Evolutionary conservation across 148 eudicot genomes (phyloP), one percentile per base, ranked within the genome.

Genomic region (Vaccinium vitisidaea): DNA sequence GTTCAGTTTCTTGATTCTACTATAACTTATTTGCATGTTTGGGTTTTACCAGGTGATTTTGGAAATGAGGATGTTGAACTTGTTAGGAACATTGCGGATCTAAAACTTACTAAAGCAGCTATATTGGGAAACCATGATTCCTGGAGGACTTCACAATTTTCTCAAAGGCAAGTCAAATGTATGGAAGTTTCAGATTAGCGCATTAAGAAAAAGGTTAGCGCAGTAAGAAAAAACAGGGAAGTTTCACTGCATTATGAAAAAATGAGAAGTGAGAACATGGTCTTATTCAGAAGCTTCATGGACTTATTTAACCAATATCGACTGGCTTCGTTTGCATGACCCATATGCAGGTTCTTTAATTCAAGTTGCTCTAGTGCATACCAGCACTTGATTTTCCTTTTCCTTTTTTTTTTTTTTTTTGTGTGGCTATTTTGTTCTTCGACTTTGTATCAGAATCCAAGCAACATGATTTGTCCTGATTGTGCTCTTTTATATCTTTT

Each of bases 71-170:
- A 93, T 88, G 95, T 91, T 81, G 94, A 93, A 83, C 93, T 96
- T 86, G 98, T 96, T 78, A 84, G 84, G 83, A 92, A 92, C 81
- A 91, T 96, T 46, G 94, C 94, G 2, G 84, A 91, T 61, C 92
- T 96, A 84, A 84, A 88, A 23, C 69, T 93, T 85, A 61, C 94
- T 71, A 96, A 94, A 91, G 99, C 97, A 58, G 93, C 87, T 85
- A 94, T 96, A 76, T 89, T 96, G 85, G 99, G 99, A 54, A 96
- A 96, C 85, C 99, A 96, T 89, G 99, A 96, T 87, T 88, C 95
- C 67, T 93, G 98, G 95, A 80, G 52, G 23, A 96, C 99, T 83
- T 88, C 79, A 49, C 87, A 89, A 79, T 96, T 96, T 88, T 83
- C 97, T 80, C 36, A 84, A 50, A 91, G 90, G 99, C 91, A 90